Evolutionary conservation across 1,139 yeast species (phyloP), one percentile per base, ranked within the genome.

Genomic region (Scheffersomyces cryptocercus): DNA sequence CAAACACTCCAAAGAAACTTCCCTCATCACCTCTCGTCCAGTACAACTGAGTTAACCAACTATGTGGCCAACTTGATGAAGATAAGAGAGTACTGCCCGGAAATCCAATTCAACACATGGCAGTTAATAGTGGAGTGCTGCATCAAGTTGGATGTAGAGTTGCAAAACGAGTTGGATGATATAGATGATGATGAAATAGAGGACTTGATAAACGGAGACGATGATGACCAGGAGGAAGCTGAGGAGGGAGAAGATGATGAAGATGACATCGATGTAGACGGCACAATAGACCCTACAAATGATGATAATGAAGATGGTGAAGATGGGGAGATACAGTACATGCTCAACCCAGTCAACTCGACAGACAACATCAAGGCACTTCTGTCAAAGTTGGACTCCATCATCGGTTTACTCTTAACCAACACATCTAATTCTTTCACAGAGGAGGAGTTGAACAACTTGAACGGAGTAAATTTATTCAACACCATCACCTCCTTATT

Each of bases 141-240:
- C 43, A 89, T 93, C 48, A 88, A 89, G 53, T 72, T 93, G 37
- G 99, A 93, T 65, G 97, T 91, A n/a, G 98, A 90, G 63, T 72
- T 91, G 47, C 97, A 89, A 59, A 90, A 88, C 56, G 95, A 87
- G 56, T 67, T 88, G 49, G 96, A 88, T 53, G 96, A 88, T 51
- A 70, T 85, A 43, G 79, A 73, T 48, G 96, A 88, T 57, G 96
- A 88, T 43, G 88, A 83, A 46, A 80, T 82, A 38, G 85, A 84
- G 34, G 85, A 79, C 32, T 79, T 77, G 24, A 79, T 77, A n/a
- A 79, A 75, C 32, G 81, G 77, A 1, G 75, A 70, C 4, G 84
- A 75, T 3, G 81, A 72, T 1, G 68, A 61, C 5, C 68, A 62
- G 12, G 64, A 53, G 4, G 70, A 58, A 10, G 61, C 53, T 28